phyloP scores from a whole-genome alignment of 2,329 filamentous ascomycete species.

The Colletotrichum navitas region DNA sequence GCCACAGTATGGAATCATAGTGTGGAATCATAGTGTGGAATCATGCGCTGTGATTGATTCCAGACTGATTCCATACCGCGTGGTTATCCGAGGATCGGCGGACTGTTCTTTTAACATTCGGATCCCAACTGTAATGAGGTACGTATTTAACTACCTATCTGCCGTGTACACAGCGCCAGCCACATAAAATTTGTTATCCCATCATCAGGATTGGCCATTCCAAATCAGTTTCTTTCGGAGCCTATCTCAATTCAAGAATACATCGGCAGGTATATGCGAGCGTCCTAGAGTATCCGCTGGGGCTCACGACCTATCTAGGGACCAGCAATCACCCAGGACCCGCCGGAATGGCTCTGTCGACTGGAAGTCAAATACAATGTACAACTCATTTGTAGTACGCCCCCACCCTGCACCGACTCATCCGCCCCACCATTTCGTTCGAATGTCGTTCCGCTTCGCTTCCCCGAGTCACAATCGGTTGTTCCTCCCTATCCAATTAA shows the following conservation, averaged over 20 bases:
- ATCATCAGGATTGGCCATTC: background rate
- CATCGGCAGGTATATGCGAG: background rate
- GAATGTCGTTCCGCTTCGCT: slow-evolving; percentile 10
- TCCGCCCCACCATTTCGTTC: background rate
- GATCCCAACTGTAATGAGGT: background rate
- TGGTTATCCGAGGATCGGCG: slow-evolving; percentile 4
- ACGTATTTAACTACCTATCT: background rate
- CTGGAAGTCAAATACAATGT: slow-evolving; percentile 8
- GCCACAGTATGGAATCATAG: slow-evolving; percentile 12
- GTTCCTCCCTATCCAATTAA: background rate
- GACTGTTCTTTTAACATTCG: background rate
- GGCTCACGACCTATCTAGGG: background rate
- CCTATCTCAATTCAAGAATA: too few relatives aligned
- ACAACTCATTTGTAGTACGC: slow-evolving; percentile 20
- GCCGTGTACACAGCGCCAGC: background rate
- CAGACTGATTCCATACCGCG: slow-evolving; percentile 21
- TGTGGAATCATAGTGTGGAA: slow-evolving; percentile 15
- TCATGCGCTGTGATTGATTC: slow-evolving; percentile 29
- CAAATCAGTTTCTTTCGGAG: background rate
- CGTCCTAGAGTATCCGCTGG: too few relatives aligned
- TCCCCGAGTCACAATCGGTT: background rate
- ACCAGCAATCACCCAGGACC: background rate
- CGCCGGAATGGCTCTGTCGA: slow-evolving; percentile 3
- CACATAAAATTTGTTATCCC: background rate
- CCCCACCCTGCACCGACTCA: slow-evolving; percentile 10